Evolutionary conservation across 1,139 yeast species (phyloP).

Genomic region (Saccharomyces hybrid): DNA sequence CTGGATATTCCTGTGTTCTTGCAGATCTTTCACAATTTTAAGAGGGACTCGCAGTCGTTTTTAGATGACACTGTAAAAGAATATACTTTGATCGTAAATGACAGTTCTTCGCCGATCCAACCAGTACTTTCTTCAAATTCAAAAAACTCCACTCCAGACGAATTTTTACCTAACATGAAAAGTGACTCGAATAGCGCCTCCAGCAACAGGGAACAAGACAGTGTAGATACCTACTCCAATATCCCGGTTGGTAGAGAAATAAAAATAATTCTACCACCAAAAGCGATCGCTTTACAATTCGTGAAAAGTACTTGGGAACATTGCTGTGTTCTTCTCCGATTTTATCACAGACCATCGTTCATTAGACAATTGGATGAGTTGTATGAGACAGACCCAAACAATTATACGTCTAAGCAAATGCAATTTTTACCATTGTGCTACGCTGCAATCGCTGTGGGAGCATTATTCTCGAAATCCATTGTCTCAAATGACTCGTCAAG

Average conservation of each 20-base stretch:
- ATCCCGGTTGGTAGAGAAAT: conserved; percentile 40
- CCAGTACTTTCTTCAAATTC: conserved; percentile 6
- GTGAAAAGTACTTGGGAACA: conserved; percentile 80
- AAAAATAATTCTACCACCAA: conserved; percentile 67
- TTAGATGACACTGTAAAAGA: conserved; percentile 24
- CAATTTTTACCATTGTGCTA: conserved; percentile 68
- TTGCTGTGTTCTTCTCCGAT: conserved; percentile 79
- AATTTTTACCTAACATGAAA: conserved; percentile 1
- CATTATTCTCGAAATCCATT: conserved; percentile 48
- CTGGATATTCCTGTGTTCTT: conserved; percentile 25
- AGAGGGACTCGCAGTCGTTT: conserved; percentile 10
- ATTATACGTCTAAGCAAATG: conserved; percentile 62
- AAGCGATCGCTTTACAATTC: conserved; percentile 64
- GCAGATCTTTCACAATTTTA: conserved; percentile 22
- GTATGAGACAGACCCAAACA: conserved; percentile 57
- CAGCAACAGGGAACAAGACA: conserved; percentile 4
- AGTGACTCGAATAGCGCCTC: conserved; percentile 5
- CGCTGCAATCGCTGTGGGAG: conserved; percentile 69
- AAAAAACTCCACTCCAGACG: conserved; percentile 2
- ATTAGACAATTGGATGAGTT: conserved; percentile 52
- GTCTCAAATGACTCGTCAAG: conserved; percentile 45
- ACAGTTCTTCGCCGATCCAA: conserved; percentile 8
- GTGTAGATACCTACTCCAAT: conserved; percentile 35
- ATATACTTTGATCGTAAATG: conserved; percentile 17
- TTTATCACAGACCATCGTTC: conserved; percentile 82